Conservation (phyloP, 2,329 filamentous ascomycete genomes). For the Fusarium compactum region DNA sequence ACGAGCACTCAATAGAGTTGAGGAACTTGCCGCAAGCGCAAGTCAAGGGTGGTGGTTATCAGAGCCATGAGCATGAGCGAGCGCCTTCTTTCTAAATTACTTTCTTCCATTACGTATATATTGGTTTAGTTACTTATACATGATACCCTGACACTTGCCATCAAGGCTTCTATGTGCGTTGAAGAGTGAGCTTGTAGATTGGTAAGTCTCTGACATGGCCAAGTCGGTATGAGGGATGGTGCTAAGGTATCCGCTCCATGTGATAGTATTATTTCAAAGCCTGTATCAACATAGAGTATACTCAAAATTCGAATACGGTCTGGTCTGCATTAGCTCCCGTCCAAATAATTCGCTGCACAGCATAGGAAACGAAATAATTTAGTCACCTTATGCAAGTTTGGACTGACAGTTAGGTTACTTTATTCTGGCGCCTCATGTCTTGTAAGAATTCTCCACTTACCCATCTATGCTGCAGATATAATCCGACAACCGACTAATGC, state of each 20-base stretch:
- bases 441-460: too few species aligned
- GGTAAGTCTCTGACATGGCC: neutral
- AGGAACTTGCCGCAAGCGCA: constrained; percentile 22
- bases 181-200: neutral
- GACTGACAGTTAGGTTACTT: neutral
- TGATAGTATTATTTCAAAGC: neutral
- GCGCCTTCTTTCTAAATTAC: constrained; percentile 16
- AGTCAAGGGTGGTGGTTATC: neutral
- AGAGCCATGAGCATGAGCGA: neutral
- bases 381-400: neutral
- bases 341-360: neutral
- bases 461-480: too few species aligned
- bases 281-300: neutral
- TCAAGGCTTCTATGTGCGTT: too few species aligned
- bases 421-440: too few species aligned
- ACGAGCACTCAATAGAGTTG: constrained; percentile 42
- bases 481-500: too few species aligned
- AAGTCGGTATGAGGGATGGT: neutral
- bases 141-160: neutral
- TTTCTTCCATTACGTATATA: neutral
- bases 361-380: neutral
- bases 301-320: neutral
- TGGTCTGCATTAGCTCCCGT: neutral
- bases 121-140: neutral
- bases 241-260: neutral